Percentiles rank a stretch among this genome's conserved stretches.
Evolutionary conservation across 2,329 filamentous ascomycete species (phyloP).

Genomic region (Venturia effusa): DNA sequence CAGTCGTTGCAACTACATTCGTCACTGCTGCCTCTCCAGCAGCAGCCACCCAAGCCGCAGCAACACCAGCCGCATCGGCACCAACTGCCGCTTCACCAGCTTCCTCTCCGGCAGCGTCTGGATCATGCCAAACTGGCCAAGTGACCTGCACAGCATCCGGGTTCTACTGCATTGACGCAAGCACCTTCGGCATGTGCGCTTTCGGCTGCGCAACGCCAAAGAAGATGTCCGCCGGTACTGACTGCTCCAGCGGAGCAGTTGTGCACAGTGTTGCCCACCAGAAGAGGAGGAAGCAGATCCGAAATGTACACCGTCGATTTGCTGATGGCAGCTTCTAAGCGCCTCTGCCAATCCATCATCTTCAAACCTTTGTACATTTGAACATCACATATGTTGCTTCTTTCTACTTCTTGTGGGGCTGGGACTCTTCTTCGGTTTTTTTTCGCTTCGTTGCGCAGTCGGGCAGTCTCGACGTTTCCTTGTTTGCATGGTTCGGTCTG

Average conservation of each 20-base stretch:
- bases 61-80: not conserved
- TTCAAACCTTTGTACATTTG: not conserved
- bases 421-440: not conserved
- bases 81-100: not conserved
- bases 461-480: not conserved
- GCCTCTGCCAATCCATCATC: not conserved
- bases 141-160: slow-evolving; percentile 10
- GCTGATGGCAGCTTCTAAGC: not conserved
- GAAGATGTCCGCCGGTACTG: slow-evolving; percentile 11
- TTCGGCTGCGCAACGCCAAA: slow-evolving; percentile 11
- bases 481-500: not conserved
- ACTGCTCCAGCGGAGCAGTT: slow-evolving; percentile 11
- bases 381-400: not conserved
- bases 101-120: not conserved
- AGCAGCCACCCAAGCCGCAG: not conserved
- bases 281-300: not conserved
- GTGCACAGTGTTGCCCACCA: slow-evolving; percentile 1
- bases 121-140: slow-evolving; percentile 6
- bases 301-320: slow-evolving; percentile 1
- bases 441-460: not conserved
- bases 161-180: slow-evolving; percentile 13
- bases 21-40: slow-evolving; percentile 1
- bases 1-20: slow-evolving; percentile 5
- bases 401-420: not conserved
- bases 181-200: slow-evolving; percentile 10